Base-by-base conservation (phyloP, 1,284 basidiomycete species). In the Melampsora americana region DNA sequence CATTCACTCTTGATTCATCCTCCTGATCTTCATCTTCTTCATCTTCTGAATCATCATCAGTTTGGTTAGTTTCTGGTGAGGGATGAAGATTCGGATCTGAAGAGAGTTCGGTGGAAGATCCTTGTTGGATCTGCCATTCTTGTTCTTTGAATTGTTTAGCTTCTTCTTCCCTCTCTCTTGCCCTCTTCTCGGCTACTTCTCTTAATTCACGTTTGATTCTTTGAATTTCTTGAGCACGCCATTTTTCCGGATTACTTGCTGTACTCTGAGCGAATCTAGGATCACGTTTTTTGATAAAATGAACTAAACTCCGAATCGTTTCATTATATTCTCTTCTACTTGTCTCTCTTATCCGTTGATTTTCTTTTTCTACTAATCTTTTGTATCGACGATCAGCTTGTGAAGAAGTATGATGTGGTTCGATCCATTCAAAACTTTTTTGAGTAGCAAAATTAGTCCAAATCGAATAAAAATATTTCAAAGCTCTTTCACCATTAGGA, bases 361-460 rank as follows among this genome's bases (percentile, higher is more conserved):
- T 99, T 80, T 98, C 96, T 81, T 90, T 92, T 82, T 99, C 96
- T 90, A 99, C 95, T 50, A 93, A 89, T 88, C 92, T 87, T 80
- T 94, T 87, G 61, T 92, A 87, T 60, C 90, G 88, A 28, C 95
- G 87, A 83, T 96, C 94, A 12, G 92, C 92, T 1, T 93, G 95
- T 77, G 95, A 90, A 20, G 87, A 85, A 1, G 89, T 78, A 81
- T 94, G 90, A 89, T 93, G 96, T 80, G 89, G 87, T 78, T 95
- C 93, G 73, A 86, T 86, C 94, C 95, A 98, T 0, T 87, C 86
- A 81, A 99, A 99, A 71, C 91, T 90, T 83, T 99, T 99, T 69
- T 87, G 86, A 0, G 93, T 94, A 0, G 87, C 85, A 82, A 99
- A 99, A 80, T 92, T 92, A 26, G 87, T 84, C 93, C 94, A 99